Base-by-base conservation (phyloP, 1,284 basidiomycete species). In the Ganoderma lucidum region DNA sequence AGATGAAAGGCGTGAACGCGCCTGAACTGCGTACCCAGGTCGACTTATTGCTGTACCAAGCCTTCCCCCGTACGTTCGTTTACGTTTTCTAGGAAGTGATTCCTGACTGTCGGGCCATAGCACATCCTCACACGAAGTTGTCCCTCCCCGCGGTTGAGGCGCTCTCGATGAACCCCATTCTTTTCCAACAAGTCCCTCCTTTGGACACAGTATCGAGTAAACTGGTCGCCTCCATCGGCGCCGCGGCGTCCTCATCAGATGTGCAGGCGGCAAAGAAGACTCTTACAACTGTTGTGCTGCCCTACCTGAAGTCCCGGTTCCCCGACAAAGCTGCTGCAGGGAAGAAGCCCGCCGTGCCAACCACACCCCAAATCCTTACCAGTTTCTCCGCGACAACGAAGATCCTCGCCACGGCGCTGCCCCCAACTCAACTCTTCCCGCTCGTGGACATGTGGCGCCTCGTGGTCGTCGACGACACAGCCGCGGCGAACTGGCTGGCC, bases 361-460 rank as follows among this genome's bases (percentile, higher is more conserved):
- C 73, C 30, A 64, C 73, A 69, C 30, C 78, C 15, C 79, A 64
- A 32, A 81, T 53, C 69, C 76, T 87, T n/a, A 71, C 76, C 19
- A 68, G 81, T 12, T 93, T 88, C 88, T 79, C 84, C 0, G 77
- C 82, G 9, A 81, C 84, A 0, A 91, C 91, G 0, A 75, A 74
- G 2, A 76, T 79, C 0, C 80, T 96, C 0, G 76, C 82, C 0
- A 69, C 76, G 6, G 80, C 81, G 0, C 86, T 96, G 0, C 83
- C 88, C 1, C 73, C 86, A 0, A 84, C 86, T 14, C 84, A 90
- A 58, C 83, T 95, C 12, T 97, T 96, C 81, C 95, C 96, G 0
- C 78, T 96, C 1, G 87, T 92, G 10, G 96, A 97, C 76, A 84
- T 96, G 69, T 96, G 94, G 93, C 86, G 95, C 1, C 84, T 97